phyloP scores from a whole-genome alignment of 1,284 basidiomycete species.

The Gomphus bonarii region DNA sequence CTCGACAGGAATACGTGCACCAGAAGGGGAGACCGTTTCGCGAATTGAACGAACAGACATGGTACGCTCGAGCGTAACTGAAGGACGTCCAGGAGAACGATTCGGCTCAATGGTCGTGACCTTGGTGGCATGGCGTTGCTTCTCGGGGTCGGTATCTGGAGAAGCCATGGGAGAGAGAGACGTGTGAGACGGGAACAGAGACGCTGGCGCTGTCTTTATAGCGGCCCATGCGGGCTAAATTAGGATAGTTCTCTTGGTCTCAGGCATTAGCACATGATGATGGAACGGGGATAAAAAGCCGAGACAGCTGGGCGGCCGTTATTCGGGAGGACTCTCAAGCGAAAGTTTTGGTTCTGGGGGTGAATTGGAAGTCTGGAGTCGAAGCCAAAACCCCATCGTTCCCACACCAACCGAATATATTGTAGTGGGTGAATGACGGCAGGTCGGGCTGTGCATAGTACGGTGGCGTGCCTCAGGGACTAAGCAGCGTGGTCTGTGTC shows the following conservation, averaged over 20 bases:
- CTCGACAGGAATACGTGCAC: constrained; percentile 14
- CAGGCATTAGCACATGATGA: not conserved
- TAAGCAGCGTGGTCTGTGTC: not conserved
- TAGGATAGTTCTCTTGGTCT: not conserved
- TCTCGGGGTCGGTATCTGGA: not conserved
- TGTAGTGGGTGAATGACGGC: no score
- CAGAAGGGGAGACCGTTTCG: constrained; percentile 1
- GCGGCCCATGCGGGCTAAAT: no score
- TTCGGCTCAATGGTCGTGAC: not conserved
- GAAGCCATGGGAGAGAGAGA: not conserved
- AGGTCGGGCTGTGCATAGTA: not conserved
- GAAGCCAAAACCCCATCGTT: no score
- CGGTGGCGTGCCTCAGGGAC: not conserved
- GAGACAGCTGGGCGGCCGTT: not conserved
- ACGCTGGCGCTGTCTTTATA: no score
- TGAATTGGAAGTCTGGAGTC: not conserved
- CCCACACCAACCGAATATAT: no score
- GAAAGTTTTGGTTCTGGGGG: not conserved
- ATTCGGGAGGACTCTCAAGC: not conserved
- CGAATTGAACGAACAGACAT: constrained; percentile 10
- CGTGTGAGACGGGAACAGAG: not conserved
- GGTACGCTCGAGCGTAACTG: constrained; percentile 3
- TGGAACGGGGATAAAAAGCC: not conserved
- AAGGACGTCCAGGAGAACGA: not conserved
- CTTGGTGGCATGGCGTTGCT: not conserved